These are phyloP conservation scores for Rhizopogon vinicolor DNA, from an alignment of 768 basidiomycete species.

Conservation along the genomic window DNA sequence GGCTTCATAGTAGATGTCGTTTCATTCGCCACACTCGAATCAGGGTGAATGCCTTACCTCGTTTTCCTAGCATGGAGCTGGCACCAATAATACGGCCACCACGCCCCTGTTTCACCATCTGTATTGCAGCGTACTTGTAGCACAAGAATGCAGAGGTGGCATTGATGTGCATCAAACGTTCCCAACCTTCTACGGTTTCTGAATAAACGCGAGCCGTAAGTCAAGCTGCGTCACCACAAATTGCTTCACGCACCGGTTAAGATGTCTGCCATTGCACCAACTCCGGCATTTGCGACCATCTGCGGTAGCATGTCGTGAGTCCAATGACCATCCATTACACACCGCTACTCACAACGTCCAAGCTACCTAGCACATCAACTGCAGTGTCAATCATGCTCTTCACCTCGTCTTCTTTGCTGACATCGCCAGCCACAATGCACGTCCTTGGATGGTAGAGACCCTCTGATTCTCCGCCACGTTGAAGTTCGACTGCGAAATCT, in stretches of 20 bases:
- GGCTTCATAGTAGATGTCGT: neutral
- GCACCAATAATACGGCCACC: constrained; percentile 37
- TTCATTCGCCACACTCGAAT: neutral
- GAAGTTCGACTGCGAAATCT: neutral
- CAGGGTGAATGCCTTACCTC: constrained; percentile 11
- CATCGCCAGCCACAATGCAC: constrained; percentile 30
- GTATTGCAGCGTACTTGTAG: constrained; percentile 34
- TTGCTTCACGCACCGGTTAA: neutral
- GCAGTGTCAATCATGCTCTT: constrained; percentile 30
- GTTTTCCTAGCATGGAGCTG: constrained; percentile 25
- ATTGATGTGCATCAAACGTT: constrained; percentile 26
- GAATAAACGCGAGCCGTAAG: neutral
- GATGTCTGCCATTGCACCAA: constrained; percentile 8
- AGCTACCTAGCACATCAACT: constrained; percentile 30
- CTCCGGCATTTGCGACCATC: constrained; percentile 26
- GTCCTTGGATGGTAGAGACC: constrained; percentile 7
- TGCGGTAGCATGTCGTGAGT: neutral
- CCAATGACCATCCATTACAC: neutral
- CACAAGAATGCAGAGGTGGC: constrained; percentile 30
- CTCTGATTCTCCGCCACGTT: neutral
- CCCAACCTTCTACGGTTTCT: constrained; percentile 17
- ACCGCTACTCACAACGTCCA: constrained; percentile 40
- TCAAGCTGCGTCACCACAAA: neutral
- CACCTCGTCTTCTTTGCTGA: constrained; percentile 38
- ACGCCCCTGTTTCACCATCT: constrained; percentile 35